These are phyloP conservation scores for Tulasnella sp. DNA, from an alignment of 768 basidiomycete genomes.

Conservation along the genomic window DNA sequence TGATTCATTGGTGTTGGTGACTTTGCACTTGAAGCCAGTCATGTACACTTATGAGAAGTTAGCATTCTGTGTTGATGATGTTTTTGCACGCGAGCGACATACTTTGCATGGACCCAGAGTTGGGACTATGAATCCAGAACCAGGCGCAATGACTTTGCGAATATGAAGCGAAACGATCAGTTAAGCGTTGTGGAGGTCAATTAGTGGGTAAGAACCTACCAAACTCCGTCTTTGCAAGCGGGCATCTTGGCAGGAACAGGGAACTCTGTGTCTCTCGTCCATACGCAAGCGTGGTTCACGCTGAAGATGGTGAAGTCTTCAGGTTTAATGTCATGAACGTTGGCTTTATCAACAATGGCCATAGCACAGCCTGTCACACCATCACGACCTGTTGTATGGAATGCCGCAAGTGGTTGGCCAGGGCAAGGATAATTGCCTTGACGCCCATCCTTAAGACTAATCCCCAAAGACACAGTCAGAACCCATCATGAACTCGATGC, in stretches of 20 bases:
- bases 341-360: conserved; percentile 62
- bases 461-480: not conserved
- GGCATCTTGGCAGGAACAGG: conserved; percentile 55
- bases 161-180: conserved; percentile 10
- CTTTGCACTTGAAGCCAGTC: conserved; percentile 59
- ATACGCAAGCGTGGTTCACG: conserved; percentile 57
- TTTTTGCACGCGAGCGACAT: not conserved
- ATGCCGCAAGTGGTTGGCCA: conserved; percentile 23
- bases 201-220: no score
- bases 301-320: conserved; percentile 62
- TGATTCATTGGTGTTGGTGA: conserved; percentile 40
- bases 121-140: conserved; percentile 53
- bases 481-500: conserved; percentile 6
- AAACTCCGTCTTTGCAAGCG: conserved; percentile 47
- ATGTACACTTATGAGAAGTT: conserved; percentile 33
- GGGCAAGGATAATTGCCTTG: not conserved
- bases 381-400: conserved; percentile 41
- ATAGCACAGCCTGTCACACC: conserved; percentile 54
- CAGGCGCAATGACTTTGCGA: conserved; percentile 55
- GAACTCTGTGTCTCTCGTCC: conserved; percentile 56
- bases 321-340: conserved; percentile 44
- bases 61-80: not conserved
- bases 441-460: not conserved
- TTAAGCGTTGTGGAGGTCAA: not conserved
- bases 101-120: conserved; percentile 15